These are phyloP conservation scores for Pseudomassariella vexata DNA, from an alignment of 2,329 filamentous ascomycete species.

Conservation along the genomic window DNA sequence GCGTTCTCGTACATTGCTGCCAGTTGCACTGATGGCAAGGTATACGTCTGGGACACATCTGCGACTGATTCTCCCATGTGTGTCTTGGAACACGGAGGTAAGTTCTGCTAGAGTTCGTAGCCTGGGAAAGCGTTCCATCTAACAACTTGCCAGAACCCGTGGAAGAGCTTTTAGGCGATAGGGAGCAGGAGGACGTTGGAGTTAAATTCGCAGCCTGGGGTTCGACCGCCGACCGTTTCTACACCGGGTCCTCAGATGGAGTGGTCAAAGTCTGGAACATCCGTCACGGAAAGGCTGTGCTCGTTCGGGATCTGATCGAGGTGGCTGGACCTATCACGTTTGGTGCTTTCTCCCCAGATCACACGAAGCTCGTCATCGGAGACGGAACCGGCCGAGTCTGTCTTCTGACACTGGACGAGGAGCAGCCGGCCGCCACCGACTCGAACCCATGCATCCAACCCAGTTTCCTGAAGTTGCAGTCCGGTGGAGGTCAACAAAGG, in stretches of 20 bases:
- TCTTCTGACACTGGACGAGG: conserved; percentile 43
- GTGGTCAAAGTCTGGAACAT: conserved; percentile 60
- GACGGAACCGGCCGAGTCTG: conserved; percentile 58
- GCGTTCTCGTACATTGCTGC: conserved; percentile 51
- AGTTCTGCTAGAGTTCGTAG: conserved; percentile 32
- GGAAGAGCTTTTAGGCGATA: conserved; percentile 33
- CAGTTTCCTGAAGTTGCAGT: conserved; percentile 29
- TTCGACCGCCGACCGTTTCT: conserved; percentile 48
- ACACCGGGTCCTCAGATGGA: conserved; percentile 60
- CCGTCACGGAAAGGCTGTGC: conserved; percentile 33
- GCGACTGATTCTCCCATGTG: conserved; percentile 51
- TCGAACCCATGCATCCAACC: conserved; percentile 15
- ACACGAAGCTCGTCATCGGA: conserved; percentile 49
- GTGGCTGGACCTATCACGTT: conserved; percentile 50
- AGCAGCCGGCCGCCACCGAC: conserved; percentile 27
- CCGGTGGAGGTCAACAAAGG: conserved; percentile 21
- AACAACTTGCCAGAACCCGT: conserved; percentile 20
- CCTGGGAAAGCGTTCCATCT: no score
- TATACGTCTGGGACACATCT: conserved; percentile 59
- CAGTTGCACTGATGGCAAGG: conserved; percentile 54
- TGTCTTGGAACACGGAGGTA: conserved; percentile 45
- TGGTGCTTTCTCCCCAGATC: conserved; percentile 53
- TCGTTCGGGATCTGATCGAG: conserved; percentile 48
- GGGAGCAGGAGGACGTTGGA: conserved; percentile 52
- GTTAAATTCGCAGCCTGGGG: conserved; percentile 62